Percentiles rank a stretch among this genome's conserved stretches.
Conservation (phyloP, 2,329 filamentous ascomycete species). For the Dactylellina parvicollis region DNA sequence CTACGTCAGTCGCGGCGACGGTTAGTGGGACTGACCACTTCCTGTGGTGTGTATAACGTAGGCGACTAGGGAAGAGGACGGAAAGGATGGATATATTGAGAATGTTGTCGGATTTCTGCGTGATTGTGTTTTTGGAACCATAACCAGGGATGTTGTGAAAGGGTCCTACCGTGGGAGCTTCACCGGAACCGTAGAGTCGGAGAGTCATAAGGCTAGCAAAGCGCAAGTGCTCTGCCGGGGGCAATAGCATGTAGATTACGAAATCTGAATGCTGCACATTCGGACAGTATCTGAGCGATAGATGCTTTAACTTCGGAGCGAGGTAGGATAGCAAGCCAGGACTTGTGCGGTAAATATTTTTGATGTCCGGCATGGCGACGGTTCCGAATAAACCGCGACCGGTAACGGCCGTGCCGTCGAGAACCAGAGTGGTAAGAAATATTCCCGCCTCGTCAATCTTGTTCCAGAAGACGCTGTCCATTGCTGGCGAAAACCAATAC, state of each 20-base stretch:
- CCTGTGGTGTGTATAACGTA: constrained; percentile 14
- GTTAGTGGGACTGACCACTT: constrained; percentile 4
- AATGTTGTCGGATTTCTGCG: constrained; percentile 45
- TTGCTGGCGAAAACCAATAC: constrained; percentile 32
- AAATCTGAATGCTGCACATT: constrained; percentile 51
- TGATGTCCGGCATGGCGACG: constrained; percentile 13
- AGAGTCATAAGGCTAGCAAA: background rate
- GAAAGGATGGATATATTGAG: constrained; percentile 44
- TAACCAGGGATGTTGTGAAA: constrained; percentile 50
- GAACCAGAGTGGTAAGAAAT: constrained; percentile 21
- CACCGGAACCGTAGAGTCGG: constrained; percentile 27
- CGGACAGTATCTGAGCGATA: constrained; percentile 35
- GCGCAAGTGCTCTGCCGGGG: background rate
- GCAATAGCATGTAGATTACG: constrained; percentile 35
- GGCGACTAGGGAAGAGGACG: constrained; percentile 17
- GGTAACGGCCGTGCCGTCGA: constrained; percentile 45
- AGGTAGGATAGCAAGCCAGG: constrained; percentile 31
- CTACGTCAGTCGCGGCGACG: background rate
- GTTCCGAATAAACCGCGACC: constrained; percentile 46
- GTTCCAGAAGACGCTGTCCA: background rate
- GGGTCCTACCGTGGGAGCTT: constrained; percentile 41
- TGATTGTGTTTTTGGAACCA: constrained; percentile 39
- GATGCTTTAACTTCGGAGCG: background rate
- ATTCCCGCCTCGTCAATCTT: background rate
- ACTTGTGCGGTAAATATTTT: constrained; percentile 32